phyloP scores from a whole-genome alignment of 768 basidiomycete genomes.

The Serendipita sp. region DNA sequence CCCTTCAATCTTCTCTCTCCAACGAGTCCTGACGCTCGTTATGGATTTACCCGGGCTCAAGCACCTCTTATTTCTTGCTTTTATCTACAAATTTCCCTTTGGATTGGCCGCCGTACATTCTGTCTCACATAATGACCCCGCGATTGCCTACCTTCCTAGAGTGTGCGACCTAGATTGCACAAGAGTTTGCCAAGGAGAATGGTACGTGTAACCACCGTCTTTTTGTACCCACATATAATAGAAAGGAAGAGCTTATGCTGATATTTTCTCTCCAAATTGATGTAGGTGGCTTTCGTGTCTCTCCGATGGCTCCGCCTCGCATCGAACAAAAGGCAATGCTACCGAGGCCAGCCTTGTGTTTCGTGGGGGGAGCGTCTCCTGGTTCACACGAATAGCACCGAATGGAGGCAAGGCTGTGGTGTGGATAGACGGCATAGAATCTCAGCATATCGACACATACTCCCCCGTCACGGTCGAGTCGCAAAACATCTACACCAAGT shows the following conservation, averaged over 20 bases:
- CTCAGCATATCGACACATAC: neutral
- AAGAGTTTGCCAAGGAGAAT: neutral
- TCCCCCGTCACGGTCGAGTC: neutral
- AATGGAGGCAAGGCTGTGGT: neutral
- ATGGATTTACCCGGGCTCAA: too few species aligned
- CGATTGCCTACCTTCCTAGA: neutral
- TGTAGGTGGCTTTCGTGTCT: slow-evolving; percentile 1
- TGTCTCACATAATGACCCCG: neutral
- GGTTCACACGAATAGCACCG: neutral
- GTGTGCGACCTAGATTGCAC: neutral
- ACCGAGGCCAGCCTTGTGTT: neutral
- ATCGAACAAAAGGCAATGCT: slow-evolving; percentile 1
- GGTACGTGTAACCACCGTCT: neutral
- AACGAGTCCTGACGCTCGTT: too few species aligned
- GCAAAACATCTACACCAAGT: neutral
- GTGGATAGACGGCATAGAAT: neutral
- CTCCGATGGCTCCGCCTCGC: neutral
- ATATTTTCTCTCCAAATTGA: too few species aligned
- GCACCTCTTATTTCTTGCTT: too few species aligned
- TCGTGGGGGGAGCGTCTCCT: neutral
- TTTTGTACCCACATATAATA: neutral
- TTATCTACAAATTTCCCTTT: too few species aligned
- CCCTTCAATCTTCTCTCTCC: too few species aligned
- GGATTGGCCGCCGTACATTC: neutral
- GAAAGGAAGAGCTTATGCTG: neutral